Percentiles rank a stretch among this genome's conserved stretches.
Conservation (phyloP, 345 rosid genomes). For the Pelargonium nanum region DNA sequence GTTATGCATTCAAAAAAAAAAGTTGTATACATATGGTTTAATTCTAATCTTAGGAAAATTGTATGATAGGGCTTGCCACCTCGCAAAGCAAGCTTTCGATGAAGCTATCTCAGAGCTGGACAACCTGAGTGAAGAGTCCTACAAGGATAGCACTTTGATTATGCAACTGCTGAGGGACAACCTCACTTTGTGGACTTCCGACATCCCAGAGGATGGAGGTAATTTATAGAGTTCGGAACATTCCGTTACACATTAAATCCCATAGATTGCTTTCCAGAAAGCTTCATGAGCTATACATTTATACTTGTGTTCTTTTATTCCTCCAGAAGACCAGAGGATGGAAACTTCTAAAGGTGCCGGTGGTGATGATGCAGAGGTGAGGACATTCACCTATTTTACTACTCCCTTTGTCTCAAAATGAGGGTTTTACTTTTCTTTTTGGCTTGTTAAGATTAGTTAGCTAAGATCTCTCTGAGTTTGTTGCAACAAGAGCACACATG, state of each 20-base stretch:
- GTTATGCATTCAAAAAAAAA: neutral
- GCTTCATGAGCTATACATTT: neutral
- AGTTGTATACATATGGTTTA: slow-evolving; percentile 6
- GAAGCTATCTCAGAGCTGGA: slow-evolving; percentile 69
- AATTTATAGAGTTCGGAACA: slow-evolving; percentile 1
- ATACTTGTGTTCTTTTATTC: neutral
- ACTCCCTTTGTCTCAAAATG: neutral
- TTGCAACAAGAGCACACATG: no score
- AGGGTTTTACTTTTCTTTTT: no score
- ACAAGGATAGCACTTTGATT: slow-evolving; percentile 67
- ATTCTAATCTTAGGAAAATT: neutral
- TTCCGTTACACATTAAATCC: no score
- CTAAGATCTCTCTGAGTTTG: neutral
- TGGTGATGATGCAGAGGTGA: neutral
- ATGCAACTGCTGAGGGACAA: slow-evolving; percentile 73
- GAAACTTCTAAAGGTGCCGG: neutral
- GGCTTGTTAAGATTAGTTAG: no score
- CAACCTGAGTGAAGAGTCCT: slow-evolving; percentile 55
- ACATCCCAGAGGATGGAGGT: slow-evolving; percentile 66
- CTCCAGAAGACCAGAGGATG: neutral
- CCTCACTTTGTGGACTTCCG: slow-evolving; percentile 68
- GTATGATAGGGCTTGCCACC: slow-evolving; percentile 51
- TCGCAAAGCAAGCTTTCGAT: slow-evolving; percentile 64
- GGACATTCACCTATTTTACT: neutral
- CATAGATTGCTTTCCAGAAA: neutral